phyloP scores from a whole-genome alignment of 352 stramenopile genomes.

The Globisporangium recalcitrans region DNA sequence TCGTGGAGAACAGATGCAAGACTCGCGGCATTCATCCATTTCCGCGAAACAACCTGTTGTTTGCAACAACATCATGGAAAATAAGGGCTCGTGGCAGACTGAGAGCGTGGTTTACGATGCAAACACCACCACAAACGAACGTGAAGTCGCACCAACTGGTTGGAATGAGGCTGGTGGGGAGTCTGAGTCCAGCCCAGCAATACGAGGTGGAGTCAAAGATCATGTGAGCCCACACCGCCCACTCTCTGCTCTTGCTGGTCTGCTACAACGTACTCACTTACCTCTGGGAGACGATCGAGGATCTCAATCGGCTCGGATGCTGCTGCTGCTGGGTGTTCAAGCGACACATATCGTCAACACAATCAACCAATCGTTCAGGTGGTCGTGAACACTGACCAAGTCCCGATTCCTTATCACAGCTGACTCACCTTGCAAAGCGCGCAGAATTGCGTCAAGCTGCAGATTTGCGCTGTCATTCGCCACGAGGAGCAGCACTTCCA shows the following conservation, averaged over 20 bases:
- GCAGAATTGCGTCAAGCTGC: conserved; percentile 23
- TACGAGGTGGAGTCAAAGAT: not conserved
- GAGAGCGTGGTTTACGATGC: not conserved
- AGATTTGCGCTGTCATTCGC: conserved; percentile 17
- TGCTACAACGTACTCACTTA: conserved; percentile 13
- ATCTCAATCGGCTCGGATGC: conserved; percentile 23
- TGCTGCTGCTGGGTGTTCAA: conserved; percentile 11
- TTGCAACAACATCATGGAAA: not conserved
- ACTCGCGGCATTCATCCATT: conserved; percentile 2
- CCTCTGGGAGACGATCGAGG: conserved; percentile 23
- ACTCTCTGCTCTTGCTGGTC: not conserved
- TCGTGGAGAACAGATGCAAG: conserved; percentile 8
- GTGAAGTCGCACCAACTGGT: conserved; percentile 21
- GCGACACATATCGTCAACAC: not conserved
- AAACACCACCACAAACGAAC: not conserved
- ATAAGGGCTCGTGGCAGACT: not conserved
- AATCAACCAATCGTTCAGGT: not conserved
- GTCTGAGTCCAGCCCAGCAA: not conserved
- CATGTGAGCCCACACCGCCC: not conserved
- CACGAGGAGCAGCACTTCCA: conserved; percentile 36
- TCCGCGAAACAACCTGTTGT: not conserved
- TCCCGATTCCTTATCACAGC: not conserved
- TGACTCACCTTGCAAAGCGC: conserved; percentile 24
- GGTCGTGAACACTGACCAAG: not conserved
- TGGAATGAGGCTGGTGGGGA: conserved; percentile 13